These are phyloP conservation scores for Hyaloraphidium curvatum DNA, from an alignment of 192 early-diverging fungal genomes.

Conservation along the genomic window DNA sequence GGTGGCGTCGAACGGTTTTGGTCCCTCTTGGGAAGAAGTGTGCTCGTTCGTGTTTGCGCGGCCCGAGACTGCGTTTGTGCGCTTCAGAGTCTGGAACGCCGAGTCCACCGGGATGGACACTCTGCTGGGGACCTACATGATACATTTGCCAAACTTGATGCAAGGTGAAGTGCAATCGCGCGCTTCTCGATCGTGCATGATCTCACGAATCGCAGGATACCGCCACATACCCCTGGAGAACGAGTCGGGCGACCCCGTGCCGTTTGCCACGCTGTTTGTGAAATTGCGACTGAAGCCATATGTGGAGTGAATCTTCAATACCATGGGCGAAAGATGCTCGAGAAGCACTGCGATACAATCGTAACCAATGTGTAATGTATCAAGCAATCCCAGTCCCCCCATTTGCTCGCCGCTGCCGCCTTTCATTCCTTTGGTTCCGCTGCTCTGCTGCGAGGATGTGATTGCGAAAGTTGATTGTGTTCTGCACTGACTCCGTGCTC, in stretches of 20 bases:
- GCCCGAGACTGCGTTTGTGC: conserved; percentile 22
- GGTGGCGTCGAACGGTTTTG: conserved; percentile 18
- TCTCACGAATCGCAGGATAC: conserved; percentile 22
- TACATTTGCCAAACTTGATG: conserved; percentile 17
- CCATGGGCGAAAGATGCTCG: no score
- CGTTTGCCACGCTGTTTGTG: conserved; percentile 45
- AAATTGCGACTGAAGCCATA: conserved; percentile 4
- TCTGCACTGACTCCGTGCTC: no score
- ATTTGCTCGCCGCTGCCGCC: no score
- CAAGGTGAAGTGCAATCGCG: conserved; percentile 10
- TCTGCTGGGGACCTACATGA: conserved; percentile 19
- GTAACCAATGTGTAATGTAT: no score
- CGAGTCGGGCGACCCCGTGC: conserved; percentile 34
- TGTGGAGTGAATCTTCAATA: conserved; percentile 1
- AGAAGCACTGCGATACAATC: no score
- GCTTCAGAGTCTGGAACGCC: conserved; percentile 18
- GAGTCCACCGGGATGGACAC: conserved; percentile 14
- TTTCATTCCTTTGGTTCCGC: no score
- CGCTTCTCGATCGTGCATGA: neutral
- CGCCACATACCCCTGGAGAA: conserved; percentile 45
- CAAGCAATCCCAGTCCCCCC: no score
- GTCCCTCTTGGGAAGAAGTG: conserved; percentile 27
- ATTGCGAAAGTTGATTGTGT: no score
- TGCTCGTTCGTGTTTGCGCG: conserved; percentile 18
- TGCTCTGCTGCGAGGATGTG: no score